Evolutionary conservation across 2,329 filamentous ascomycete species (phyloP), one percentile per base, ranked within the genome.

Genomic region (Didymella segeticola): DNA sequence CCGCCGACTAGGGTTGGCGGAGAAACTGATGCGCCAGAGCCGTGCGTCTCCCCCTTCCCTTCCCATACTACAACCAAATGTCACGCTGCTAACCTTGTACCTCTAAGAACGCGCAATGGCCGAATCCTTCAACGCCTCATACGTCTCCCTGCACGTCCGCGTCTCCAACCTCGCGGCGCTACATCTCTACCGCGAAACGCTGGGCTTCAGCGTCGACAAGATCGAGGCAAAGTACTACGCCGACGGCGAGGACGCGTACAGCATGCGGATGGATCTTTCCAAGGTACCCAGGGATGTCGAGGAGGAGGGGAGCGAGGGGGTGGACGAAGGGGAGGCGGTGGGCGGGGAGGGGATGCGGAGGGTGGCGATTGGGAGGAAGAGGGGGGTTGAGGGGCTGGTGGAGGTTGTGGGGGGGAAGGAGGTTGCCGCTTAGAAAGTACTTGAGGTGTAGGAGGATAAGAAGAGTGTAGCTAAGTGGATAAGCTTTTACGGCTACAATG

Each of bases 71-170:
- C 34, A 26, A 23, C 33, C 11, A 10, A 17, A 17, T 14, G 20
- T 25, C 33, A 20, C 19, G 19, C 22, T 26, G 20, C 15, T 29
- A 27, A 29, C 23, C n/a, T n/a, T n/a, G n/a, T n/a, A n/a, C 9
- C 2, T 6, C 8, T 29, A 7, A 93, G 90, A 97, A 80, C 85
- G 91, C 67, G 95, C 95, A 67, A 99, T 99, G 95, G 92, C 93
- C 55, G 95, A 99, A 77, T 93, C 90, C 27, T 97, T 93, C 73
- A 85, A 86, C 68, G 95, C 93, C 1, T 85, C 89, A 73, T 98
- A 97, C 80, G 93, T 99, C 70, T 96, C 90, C 27, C 86, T 99
- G 27, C 95, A 99, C 80, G 95, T 99, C 61, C 93, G 95, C 70
- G 86, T 96, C 47, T 95, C 90, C 76, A 99, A 99, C 82, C 85